A percentile compares a stretch with the other conserved stretches of the same genome.
These are phyloP conservation scores for Diaporthe ampelina DNA, from an alignment of 2,329 filamentous ascomycete species.

Conservation along the genomic window DNA sequence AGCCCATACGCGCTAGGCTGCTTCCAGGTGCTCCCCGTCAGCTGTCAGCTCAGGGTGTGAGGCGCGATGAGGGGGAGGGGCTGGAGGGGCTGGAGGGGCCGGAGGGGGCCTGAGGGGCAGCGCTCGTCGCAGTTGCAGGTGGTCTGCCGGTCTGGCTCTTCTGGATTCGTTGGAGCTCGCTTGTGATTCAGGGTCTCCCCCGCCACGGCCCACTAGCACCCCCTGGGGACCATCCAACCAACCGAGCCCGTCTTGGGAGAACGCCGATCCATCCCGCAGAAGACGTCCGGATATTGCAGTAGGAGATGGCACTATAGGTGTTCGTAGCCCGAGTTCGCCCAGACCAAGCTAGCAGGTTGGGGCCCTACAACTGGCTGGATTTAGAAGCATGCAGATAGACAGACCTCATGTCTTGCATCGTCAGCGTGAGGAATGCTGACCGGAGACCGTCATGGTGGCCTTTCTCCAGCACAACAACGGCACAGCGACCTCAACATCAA, in stretches of 20 bases:
- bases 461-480: background rate
- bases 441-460: slow-evolving; percentile 9
- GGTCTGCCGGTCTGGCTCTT: slow-evolving; percentile 3
- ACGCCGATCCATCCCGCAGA: slow-evolving; percentile 7
- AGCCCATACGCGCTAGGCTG: slow-evolving; percentile 6
- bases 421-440: slow-evolving; percentile 19
- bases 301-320: slow-evolving; percentile 3
- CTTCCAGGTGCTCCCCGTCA: slow-evolving; percentile 9
- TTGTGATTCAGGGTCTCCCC: slow-evolving; percentile 32
- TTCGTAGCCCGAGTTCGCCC: slow-evolving; percentile 2
- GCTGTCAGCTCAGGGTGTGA: slow-evolving; percentile 19
- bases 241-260: background rate
- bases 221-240: background rate
- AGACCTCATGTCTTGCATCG: slow-evolving; percentile 8
- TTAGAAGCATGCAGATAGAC: background rate
- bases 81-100: no score
- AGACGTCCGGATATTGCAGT: background rate
- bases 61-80: slow-evolving; percentile 19
- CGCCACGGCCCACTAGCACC: slow-evolving; percentile 16
- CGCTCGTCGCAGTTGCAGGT: background rate
- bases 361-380: slow-evolving; percentile 16
- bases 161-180: background rate
- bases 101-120: slow-evolving; percentile 8
- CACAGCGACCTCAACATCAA: background rate
- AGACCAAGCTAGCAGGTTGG: slow-evolving; percentile 5